Conservation (phyloP, 2,329 filamentous ascomycete genomes). For the Drechslerella coelobrocha region DNA sequence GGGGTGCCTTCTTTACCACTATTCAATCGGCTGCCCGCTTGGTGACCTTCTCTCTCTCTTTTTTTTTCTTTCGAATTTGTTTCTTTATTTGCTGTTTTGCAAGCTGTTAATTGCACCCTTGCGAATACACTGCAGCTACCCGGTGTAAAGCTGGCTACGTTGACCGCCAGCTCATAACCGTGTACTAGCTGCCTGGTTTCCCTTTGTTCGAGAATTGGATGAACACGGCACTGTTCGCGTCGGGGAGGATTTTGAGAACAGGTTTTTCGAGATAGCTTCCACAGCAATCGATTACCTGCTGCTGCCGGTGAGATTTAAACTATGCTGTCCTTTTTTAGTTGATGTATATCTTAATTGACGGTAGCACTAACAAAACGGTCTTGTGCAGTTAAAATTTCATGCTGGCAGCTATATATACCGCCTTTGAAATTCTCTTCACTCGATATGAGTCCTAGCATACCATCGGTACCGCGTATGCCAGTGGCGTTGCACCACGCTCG, state of each 20-base stretch:
- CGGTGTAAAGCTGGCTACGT: slow-evolving; percentile 32
- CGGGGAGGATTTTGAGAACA: too few relatives aligned
- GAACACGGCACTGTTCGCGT: background rate
- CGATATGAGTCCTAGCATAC: slow-evolving; percentile 18
- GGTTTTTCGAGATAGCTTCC: background rate
- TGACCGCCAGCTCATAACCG: slow-evolving; percentile 31
- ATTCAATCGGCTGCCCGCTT: slow-evolving; percentile 6
- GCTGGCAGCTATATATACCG: slow-evolving; percentile 18
- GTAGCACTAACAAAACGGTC: slow-evolving; percentile 23
- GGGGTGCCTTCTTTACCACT: background rate
- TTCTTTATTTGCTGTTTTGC: slow-evolving; percentile 35
- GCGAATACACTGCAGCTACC: slow-evolving; percentile 36
- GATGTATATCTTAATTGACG: background rate
- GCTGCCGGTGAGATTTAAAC: background rate
- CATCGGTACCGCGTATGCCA: slow-evolving; percentile 33
- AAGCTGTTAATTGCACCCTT: slow-evolving; percentile 11
- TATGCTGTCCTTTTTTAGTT: background rate
- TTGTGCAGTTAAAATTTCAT: background rate
- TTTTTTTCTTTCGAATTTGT: background rate
- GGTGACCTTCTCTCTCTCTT: too few relatives aligned
- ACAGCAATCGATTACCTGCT: background rate
- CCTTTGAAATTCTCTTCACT: background rate
- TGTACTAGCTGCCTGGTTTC: slow-evolving; percentile 8
- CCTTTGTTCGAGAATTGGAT: background rate
- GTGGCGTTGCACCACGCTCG: slow-evolving; percentile 11